A percentile compares a stretch with the other conserved stretches of the same genome.
Evolutionary conservation across 2,329 filamentous ascomycete genomes (phyloP).

Genomic region (Ceratocystis diversiconidia): DNA sequence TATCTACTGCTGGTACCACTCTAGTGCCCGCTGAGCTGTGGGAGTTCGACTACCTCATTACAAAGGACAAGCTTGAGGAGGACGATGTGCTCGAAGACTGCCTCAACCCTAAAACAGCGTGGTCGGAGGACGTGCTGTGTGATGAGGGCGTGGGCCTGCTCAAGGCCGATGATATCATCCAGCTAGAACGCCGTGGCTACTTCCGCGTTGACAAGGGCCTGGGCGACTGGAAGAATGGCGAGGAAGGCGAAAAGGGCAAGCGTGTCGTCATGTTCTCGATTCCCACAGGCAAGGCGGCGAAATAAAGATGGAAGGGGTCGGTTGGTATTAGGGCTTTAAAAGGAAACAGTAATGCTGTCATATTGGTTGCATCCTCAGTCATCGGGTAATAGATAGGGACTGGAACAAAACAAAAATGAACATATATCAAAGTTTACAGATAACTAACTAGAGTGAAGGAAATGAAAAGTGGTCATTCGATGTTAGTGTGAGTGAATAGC

Average conservation of each 20-base stretch:
- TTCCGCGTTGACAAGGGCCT: constrained; percentile 66
- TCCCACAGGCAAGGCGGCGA: constrained; percentile 38
- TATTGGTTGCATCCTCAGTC: neutral
- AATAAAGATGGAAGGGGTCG: constrained; percentile 24
- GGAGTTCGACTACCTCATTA: constrained; percentile 55
- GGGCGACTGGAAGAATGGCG: constrained; percentile 35
- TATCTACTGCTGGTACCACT: constrained; percentile 60
- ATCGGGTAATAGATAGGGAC: neutral
- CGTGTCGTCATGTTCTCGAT: constrained; percentile 42
- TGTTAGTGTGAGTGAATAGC: neutral
- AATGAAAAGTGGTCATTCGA: neutral
- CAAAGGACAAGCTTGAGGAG: constrained; percentile 77
- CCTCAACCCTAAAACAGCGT: constrained; percentile 61
- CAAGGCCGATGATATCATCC: constrained; percentile 81
- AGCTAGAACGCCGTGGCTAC: constrained; percentile 87
- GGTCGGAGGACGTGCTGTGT: constrained; percentile 58
- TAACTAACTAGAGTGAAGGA: neutral
- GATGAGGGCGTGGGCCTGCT: constrained; percentile 68
- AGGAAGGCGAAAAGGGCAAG: constrained; percentile 35
- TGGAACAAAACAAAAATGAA: constrained; percentile 5
- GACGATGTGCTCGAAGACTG: constrained; percentile 76
- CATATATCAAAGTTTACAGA: neutral
- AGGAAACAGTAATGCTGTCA: neutral
- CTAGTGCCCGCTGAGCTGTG: constrained; percentile 53
- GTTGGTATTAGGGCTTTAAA: neutral